phyloP scores from a whole-genome alignment of 768 basidiomycete genomes.

The Leucocoprinus birnbaumii region DNA sequence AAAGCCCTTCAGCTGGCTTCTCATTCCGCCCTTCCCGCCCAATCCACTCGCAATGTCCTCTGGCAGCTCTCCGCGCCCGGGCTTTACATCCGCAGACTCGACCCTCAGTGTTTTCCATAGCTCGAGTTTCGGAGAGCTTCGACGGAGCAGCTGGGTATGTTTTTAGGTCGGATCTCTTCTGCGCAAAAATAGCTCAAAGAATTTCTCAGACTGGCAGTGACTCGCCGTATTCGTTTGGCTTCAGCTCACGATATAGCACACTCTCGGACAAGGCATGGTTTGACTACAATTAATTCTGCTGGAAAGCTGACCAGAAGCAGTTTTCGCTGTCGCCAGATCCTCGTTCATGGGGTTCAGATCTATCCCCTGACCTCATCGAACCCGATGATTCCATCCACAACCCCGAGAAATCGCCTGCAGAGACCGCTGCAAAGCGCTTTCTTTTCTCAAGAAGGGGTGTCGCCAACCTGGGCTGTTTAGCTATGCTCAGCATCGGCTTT shows the following conservation, averaged over 20 bases:
- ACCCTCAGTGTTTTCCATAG: constrained; percentile 26
- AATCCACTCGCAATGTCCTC: constrained; percentile 25
- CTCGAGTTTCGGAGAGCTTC: constrained; percentile 32
- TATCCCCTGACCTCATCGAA: constrained; percentile 54
- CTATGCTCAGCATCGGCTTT: constrained; percentile 45
- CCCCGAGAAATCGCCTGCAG: constrained; percentile 37
- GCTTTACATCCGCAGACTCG: constrained; percentile 28
- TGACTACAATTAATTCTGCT: background rate
- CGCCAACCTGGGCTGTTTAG: constrained; percentile 69
- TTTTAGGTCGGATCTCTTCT: background rate
- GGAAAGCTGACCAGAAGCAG: constrained; percentile 27
- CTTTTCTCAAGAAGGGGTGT: constrained; percentile 60
- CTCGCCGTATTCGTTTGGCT: constrained; percentile 42
- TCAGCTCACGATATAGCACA: constrained; percentile 36
- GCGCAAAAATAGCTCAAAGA: background rate
- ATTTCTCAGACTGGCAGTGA: constrained; percentile 29
- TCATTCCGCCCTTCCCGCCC: constrained; percentile 16
- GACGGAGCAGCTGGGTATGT: constrained; percentile 40
- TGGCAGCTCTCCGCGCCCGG: constrained; percentile 24
- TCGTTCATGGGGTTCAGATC: constrained; percentile 59
- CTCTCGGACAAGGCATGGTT: constrained; percentile 43
- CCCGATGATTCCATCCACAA: constrained; percentile 74
- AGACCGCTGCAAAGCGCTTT: constrained; percentile 31
- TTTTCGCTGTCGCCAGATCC: constrained; percentile 67
- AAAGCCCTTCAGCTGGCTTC: constrained; percentile 7